Percentiles rank a stretch among this genome's conserved stretches.
These are phyloP conservation scores for Lupinus albus DNA, from an alignment of 306 rosid genomes.

Conservation along the genomic window DNA sequence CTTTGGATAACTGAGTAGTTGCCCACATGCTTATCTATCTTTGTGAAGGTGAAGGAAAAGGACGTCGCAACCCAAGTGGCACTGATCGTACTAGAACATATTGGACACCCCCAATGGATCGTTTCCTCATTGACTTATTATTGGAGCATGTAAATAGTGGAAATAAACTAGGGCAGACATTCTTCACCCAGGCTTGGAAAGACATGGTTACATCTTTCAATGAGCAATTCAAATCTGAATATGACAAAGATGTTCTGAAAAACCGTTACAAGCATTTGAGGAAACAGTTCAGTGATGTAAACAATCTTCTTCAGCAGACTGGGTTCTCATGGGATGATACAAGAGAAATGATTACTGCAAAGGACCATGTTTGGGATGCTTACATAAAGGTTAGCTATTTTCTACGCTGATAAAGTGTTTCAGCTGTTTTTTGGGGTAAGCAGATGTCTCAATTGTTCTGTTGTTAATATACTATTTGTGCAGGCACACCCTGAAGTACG, in stretches of 20 bases:
- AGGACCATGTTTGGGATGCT: conserved; percentile 68
- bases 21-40: conserved; percentile 16
- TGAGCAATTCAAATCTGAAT: conserved; percentile 58
- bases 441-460: conserved; percentile 29
- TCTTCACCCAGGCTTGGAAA: conserved; percentile 73
- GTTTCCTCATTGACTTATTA: conserved; percentile 64
- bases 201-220: conserved; percentile 65
- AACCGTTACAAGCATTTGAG: conserved; percentile 70
- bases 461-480: conserved; percentile 44
- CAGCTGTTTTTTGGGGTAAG: conserved; percentile 21
- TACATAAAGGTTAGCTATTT: conserved; percentile 56
- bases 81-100: conserved; percentile 71
- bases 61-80: conserved; percentile 40
- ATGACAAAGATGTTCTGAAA: conserved; percentile 76
- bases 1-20: conserved; percentile 34
- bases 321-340: conserved; percentile 76
- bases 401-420: conserved; percentile 21
- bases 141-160: conserved; percentile 65
- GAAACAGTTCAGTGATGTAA: conserved; percentile 68
- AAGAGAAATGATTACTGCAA: conserved; percentile 71
- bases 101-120: conserved; percentile 87
- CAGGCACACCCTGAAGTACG: conserved; percentile 79
- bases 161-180: conserved; percentile 69
- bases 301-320: conserved; percentile 57
- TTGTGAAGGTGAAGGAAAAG: conserved; percentile 57